These are phyloP conservation scores for Mortierella sp. DNA, from an alignment of 371 early-diverging fungal species.

Conservation along the genomic window DNA sequence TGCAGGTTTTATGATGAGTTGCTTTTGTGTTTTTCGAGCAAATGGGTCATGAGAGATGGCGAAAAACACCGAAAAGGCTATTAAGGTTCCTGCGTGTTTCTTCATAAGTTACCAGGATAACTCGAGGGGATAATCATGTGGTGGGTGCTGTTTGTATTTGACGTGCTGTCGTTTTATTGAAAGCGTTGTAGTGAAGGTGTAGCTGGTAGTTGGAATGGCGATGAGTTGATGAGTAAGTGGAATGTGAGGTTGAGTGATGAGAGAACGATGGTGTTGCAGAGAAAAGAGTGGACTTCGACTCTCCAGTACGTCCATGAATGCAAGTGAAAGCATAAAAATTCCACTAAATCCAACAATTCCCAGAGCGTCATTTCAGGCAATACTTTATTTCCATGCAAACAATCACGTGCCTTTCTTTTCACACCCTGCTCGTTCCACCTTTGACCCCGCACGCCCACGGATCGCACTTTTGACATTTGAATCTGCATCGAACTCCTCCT, in stretches of 20 bases:
- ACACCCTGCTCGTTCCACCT: not conserved
- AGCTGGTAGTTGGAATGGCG: too few species aligned
- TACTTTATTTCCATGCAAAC: not conserved
- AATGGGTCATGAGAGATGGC: not conserved
- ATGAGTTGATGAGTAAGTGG: conserved; percentile 2
- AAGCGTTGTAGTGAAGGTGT: not conserved
- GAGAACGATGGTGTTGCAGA: not conserved
- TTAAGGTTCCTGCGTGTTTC: not conserved
- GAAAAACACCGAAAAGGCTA: not conserved
- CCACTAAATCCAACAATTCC: not conserved
- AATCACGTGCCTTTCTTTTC: not conserved
- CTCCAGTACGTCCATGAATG: too few species aligned
- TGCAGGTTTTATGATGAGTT: not conserved
- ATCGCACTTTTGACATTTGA: not conserved
- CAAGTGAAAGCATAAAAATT: too few species aligned
- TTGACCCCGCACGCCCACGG: conserved; percentile 9
- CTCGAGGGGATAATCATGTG: conserved; percentile 62
- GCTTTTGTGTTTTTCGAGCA: not conserved
- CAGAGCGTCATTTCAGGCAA: not conserved
- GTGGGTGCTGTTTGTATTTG: not conserved
- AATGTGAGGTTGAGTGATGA: not conserved
- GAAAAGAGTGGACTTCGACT: not conserved
- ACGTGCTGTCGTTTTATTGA: not conserved
- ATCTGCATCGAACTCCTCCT: not conserved
- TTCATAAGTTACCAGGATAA: conserved; percentile 56